Percentiles rank a stretch among this genome's conserved stretches.
These are phyloP conservation scores for Penicillium sp. DNA, from an alignment of 2,329 filamentous ascomycete genomes.

Conservation along the genomic window DNA sequence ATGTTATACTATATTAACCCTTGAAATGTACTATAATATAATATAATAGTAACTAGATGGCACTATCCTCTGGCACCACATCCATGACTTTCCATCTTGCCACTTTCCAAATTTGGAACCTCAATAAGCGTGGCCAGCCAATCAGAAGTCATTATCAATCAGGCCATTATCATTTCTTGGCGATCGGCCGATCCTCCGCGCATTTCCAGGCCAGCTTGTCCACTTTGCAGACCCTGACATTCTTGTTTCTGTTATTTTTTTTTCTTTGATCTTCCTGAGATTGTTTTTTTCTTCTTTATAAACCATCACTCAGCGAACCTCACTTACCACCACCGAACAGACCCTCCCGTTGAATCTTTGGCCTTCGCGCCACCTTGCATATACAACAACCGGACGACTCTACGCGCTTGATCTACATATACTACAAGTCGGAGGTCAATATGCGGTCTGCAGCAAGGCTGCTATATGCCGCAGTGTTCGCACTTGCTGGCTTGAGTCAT, in stretches of 20 bases:
- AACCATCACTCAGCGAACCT: neutral
- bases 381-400: neutral
- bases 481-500: slow-evolving; percentile 53
- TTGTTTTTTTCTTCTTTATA: neutral
- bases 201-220: slow-evolving; percentile 13
- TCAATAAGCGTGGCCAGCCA: neutral
- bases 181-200: slow-evolving; percentile 10
- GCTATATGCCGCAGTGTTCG: slow-evolving; percentile 63
- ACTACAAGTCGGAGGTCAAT: slow-evolving; percentile 8
- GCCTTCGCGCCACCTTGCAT: slow-evolving; percentile 5
- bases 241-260: neutral
- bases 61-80: neutral
- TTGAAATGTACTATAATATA: neutral
- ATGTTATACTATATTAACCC: neutral
- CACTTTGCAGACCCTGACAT: slow-evolving; percentile 4
- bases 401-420: neutral
- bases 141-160: neutral
- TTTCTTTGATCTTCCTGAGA: neutral
- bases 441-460: slow-evolving; percentile 56
- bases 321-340: neutral
- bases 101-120: neutral
- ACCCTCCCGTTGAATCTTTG: neutral
- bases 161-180: slow-evolving; percentile 10
- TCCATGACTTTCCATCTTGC: neutral
- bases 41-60: neutral